Conservation (phyloP, 352 stramenopile genomes). For the Phytophthora kernoviae region DNA sequence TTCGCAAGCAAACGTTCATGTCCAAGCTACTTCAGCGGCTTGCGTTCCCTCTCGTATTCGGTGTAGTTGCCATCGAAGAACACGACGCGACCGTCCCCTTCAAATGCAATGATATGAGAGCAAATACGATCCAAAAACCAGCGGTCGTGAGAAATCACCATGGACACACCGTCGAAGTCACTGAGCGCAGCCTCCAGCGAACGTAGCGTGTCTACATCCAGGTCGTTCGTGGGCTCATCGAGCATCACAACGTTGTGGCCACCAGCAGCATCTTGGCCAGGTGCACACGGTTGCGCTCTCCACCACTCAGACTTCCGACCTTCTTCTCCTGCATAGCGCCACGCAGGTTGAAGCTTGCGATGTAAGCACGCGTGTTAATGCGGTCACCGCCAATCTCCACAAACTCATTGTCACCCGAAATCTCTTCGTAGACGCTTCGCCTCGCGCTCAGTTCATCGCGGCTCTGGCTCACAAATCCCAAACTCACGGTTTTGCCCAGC, state of each 20-base stretch:
- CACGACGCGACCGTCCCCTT: conserved; percentile 65
- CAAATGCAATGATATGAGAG: conserved; percentile 88
- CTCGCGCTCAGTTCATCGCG: conserved; percentile 70
- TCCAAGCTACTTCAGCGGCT: conserved; percentile 14
- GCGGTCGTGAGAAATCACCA: conserved; percentile 96
- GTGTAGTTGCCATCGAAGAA: conserved; percentile 91
- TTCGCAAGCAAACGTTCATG: background rate
- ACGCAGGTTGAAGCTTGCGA: conserved; percentile 87
- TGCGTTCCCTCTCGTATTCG: conserved; percentile 83
- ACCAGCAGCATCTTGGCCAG: conserved; percentile 86
- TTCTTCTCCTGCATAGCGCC: conserved; percentile 87
- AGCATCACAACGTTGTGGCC: conserved; percentile 90
- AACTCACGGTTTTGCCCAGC: conserved; percentile 77
- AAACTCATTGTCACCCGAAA: conserved; percentile 87
- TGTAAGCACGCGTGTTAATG: conserved; percentile 87
- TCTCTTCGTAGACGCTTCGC: conserved; percentile 83
- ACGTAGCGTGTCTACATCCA: conserved; percentile 85
- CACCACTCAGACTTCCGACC: conserved; percentile 73
- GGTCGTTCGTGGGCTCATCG: conserved; percentile 88
- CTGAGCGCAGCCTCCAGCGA: conserved; percentile 89
- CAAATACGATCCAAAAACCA: conserved; percentile 96
- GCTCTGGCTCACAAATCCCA: conserved; percentile 82
- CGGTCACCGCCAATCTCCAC: conserved; percentile 74
- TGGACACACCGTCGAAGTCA: conserved; percentile 91
- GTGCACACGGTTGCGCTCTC: conserved; percentile 87